These are phyloP conservation scores for Saccharomyces mikatae DNA, from an alignment of 805 yeast species.

Conservation along the genomic window DNA sequence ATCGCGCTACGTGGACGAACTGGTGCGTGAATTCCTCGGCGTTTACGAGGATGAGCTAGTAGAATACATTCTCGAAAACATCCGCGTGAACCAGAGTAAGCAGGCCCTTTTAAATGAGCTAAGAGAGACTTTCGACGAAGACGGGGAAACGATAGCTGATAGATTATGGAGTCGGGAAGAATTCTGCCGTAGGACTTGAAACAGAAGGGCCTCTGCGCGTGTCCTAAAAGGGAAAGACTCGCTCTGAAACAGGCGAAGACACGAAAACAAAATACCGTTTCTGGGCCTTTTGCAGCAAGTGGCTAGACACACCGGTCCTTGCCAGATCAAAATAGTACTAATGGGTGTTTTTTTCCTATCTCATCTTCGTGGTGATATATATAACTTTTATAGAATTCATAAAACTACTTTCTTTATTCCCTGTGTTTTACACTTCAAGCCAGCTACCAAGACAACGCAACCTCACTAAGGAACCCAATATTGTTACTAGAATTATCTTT, in stretches of 20 bases:
- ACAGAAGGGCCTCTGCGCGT: not conserved
- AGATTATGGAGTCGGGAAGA: slow-evolving; percentile 22
- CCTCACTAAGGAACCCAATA: not conserved
- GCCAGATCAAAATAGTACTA: not conserved
- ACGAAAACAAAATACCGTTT: not conserved
- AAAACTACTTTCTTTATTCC: not conserved
- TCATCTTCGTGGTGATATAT: not conserved
- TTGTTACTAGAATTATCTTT: not conserved
- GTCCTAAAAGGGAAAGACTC: not conserved
- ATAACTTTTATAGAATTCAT: not conserved
- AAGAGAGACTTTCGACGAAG: slow-evolving; percentile 29
- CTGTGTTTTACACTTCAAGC: not conserved
- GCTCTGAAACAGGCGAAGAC: not conserved
- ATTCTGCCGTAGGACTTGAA: not conserved
- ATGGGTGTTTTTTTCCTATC: not conserved
- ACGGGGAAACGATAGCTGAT: slow-evolving; percentile 21
- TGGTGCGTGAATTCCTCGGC: slow-evolving; percentile 28
- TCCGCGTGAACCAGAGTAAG: slow-evolving; percentile 19
- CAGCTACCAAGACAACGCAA: not conserved
- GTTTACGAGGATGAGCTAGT: slow-evolving; percentile 29
- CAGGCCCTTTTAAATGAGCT: slow-evolving; percentile 20
- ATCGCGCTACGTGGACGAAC: slow-evolving; percentile 22
- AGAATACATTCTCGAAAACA: slow-evolving; percentile 26
- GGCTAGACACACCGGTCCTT: not conserved
- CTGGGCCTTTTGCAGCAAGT: not conserved